Evolutionary conservation across 2,329 filamentous ascomycete genomes (phyloP).

Genomic region (Verticillium longisporum): DNA sequence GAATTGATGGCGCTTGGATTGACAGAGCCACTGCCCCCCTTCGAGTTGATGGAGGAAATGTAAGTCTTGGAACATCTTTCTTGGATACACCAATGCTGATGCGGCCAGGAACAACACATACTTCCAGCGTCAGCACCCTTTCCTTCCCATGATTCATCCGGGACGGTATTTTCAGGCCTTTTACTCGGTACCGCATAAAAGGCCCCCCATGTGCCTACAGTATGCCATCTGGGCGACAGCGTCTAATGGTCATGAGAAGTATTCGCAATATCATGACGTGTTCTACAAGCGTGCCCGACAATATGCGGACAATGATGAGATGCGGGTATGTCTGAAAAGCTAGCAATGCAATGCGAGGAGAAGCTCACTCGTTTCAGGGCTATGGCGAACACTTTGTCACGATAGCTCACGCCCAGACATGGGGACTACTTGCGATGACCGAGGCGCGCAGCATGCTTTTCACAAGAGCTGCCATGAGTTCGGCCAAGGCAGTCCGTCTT

Average conservation of each 20-base stretch:
- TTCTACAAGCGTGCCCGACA: slow-evolving; percentile 79
- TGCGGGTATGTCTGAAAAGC: slow-evolving; percentile 48
- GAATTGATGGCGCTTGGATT: slow-evolving; percentile 70
- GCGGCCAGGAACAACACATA: slow-evolving; percentile 59
- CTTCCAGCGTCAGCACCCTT: slow-evolving; percentile 67
- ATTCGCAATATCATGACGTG: slow-evolving; percentile 62
- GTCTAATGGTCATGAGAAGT: slow-evolving; percentile 65
- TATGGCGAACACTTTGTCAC: slow-evolving; percentile 75
- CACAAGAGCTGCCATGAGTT: slow-evolving; percentile 77
- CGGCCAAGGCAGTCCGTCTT: slow-evolving; percentile 63
- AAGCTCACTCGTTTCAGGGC: slow-evolving; percentile 34
- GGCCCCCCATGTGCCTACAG: slow-evolving; percentile 74
- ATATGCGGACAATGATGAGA: slow-evolving; percentile 77
- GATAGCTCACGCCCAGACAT: slow-evolving; percentile 73
- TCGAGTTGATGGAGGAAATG: slow-evolving; percentile 78
- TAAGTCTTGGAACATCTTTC: slow-evolving; percentile 32
- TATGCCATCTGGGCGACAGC: slow-evolving; percentile 87
- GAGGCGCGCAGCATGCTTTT: slow-evolving; percentile 85
- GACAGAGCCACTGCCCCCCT: slow-evolving; percentile 72
- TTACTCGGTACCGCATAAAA: slow-evolving; percentile 63
- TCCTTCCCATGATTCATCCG: slow-evolving; percentile 71
- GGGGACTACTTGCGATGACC: slow-evolving; percentile 66
- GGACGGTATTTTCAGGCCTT: slow-evolving; percentile 69
- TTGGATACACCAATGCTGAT: not conserved
- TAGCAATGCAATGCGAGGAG: not conserved